These are phyloP conservation scores for Trametes villosa DNA, from an alignment of 768 basidiomycete genomes.

Conservation along the genomic window DNA sequence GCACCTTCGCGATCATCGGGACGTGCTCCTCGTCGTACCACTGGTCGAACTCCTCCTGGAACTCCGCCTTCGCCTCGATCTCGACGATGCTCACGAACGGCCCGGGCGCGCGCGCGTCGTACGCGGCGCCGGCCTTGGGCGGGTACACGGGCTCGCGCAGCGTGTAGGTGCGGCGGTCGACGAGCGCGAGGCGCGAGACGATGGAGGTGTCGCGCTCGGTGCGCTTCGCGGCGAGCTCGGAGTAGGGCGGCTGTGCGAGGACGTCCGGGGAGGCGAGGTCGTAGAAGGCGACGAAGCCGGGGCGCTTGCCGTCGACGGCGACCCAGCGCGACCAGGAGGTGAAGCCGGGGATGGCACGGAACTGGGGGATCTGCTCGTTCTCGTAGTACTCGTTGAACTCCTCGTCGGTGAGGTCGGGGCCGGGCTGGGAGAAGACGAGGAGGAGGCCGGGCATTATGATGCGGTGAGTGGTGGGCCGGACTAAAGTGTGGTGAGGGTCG, in stretches of 20 bases:
- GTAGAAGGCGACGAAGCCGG: conserved; percentile 42
- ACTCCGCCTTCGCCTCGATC: conserved; percentile 28
- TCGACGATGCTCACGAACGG: conserved; percentile 32
- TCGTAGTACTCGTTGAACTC: conserved; percentile 59
- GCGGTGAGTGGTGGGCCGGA: no score
- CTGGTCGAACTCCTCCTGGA: conserved; percentile 34
- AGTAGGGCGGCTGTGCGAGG: conserved; percentile 38
- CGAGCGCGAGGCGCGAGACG: conserved; percentile 31
- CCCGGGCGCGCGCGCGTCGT: conserved; percentile 29
- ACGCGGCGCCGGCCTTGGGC: conserved; percentile 20
- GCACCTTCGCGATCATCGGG: conserved; percentile 43
- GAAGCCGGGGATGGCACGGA: conserved; percentile 41
- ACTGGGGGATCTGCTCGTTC: conserved; percentile 54
- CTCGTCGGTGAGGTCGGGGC: not conserved
- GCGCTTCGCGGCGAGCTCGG: conserved; percentile 36
- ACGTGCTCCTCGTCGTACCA: conserved; percentile 37
- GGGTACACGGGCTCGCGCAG: conserved; percentile 14
- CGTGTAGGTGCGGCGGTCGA: conserved; percentile 7
- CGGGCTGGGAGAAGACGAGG: conserved; percentile 1
- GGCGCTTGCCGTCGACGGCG: conserved; percentile 37
- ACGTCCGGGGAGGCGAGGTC: conserved; percentile 39
- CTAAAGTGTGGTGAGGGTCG: no score
- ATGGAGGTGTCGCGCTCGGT: conserved; percentile 37
- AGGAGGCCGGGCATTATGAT: conserved; percentile 9
- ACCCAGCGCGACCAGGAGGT: conserved; percentile 39